Evolutionary conservation across 257 asterid species (phyloP).

Genomic region (Linaria vulgaris): DNA sequence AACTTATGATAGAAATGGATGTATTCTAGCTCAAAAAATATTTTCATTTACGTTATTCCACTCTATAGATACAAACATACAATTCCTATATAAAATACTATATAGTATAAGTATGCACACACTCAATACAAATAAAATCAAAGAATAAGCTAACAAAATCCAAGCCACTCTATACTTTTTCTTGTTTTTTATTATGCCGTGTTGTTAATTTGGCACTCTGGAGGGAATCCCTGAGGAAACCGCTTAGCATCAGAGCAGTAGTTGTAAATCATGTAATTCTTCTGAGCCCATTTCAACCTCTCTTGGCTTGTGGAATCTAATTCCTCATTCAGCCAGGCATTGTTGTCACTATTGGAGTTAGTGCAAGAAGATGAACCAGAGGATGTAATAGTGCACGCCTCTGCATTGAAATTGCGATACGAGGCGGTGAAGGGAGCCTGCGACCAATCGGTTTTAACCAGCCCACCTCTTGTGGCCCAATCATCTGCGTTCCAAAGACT

Average conservation of each 20-base stretch:
- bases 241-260: background rate
- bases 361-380: background rate
- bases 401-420: slow-evolving; percentile 23
- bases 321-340: slow-evolving; percentile 3
- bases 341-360: background rate
- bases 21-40: too few species aligned
- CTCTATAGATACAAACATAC: too few species aligned
- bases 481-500: slow-evolving; percentile 25
- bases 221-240: slow-evolving; percentile 1
- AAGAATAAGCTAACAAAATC: too few species aligned
- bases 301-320: background rate
- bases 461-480: slow-evolving; percentile 24
- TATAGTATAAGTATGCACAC: too few species aligned
- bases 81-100: too few species aligned
- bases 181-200: background rate
- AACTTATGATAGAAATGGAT: too few species aligned
- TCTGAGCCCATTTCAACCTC: background rate
- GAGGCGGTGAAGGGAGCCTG: slow-evolving; percentile 33
- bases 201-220: background rate
- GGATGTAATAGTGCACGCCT: background rate
- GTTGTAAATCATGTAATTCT: background rate
- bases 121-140: too few species aligned
- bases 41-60: too few species aligned
- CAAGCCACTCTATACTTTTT: too few species aligned
- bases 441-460: slow-evolving; percentile 30